A percentile compares a stretch with the other conserved stretches of the same genome.
These are phyloP conservation scores for Hypoxylon crocopeplum DNA, from an alignment of 495 filamentous ascomycete genomes.

Conservation along the genomic window DNA sequence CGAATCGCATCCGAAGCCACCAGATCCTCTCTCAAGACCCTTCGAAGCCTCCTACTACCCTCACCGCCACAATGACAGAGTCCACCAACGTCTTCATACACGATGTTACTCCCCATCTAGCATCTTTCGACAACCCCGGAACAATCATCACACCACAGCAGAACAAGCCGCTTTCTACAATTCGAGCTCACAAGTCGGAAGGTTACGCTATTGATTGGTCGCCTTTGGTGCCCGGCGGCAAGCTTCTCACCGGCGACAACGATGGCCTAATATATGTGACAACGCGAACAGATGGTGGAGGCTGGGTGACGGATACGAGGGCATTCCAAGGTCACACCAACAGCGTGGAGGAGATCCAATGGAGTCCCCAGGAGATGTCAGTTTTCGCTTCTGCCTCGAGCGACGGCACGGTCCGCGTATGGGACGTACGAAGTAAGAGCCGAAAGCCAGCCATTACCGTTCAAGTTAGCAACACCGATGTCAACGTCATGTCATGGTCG, in stretches of 20 bases:
- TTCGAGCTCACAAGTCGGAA: conserved; percentile 89
- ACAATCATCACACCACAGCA: conserved; percentile 77
- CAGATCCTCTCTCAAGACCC: conserved; percentile 74
- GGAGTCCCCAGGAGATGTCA: conserved; percentile 88
- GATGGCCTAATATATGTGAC: conserved; percentile 87
- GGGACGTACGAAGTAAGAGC: conserved; percentile 90
- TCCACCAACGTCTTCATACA: conserved; percentile 87
- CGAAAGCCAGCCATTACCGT: conserved; percentile 85
- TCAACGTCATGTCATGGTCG: conserved; percentile 97
- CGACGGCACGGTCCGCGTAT: conserved; percentile 93
- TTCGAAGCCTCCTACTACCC: conserved; percentile 72
- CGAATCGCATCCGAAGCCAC: conserved; percentile 89
- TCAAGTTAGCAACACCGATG: conserved; percentile 80
- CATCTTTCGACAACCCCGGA: conserved; percentile 87
- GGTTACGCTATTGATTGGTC: conserved; percentile 98
- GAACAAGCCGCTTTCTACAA: conserved; percentile 83
- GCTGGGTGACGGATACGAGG: conserved; percentile 81
- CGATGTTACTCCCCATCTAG: conserved; percentile 86
- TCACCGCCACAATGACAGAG: conserved; percentile 92
- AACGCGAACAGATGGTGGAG: conserved; percentile 82
- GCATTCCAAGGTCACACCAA: conserved; percentile 82
- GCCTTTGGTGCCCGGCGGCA: conserved; percentile 71
- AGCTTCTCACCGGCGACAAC: conserved; percentile 91
- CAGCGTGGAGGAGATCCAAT: conserved; percentile 93
- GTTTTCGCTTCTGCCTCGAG: conserved; percentile 93